Conservation (phyloP, 306 rosid species). For the Urtica urens region DNA sequence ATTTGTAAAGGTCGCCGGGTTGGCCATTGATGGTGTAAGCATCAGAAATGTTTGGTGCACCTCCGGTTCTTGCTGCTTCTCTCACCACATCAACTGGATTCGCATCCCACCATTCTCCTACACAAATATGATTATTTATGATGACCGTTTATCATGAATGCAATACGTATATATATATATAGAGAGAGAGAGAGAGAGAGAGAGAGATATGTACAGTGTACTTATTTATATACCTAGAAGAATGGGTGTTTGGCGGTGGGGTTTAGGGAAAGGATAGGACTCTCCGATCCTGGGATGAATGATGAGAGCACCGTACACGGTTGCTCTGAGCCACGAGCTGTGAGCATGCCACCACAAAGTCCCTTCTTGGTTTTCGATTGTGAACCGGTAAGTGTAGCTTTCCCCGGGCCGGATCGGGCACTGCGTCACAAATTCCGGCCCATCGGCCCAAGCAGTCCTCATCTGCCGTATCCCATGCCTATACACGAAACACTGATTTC, state of each 20-base stretch:
- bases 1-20: constrained; percentile 87
- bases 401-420: constrained; percentile 88
- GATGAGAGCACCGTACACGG: constrained; percentile 74
- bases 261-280: constrained; percentile 62
- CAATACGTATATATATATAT: background rate
- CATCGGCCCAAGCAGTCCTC: constrained; percentile 95
- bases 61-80: constrained; percentile 60
- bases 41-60: constrained; percentile 65
- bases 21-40: constrained; percentile 91
- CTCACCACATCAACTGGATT: constrained; percentile 69
- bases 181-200: background rate
- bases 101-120: constrained; percentile 96
- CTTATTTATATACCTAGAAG: constrained; percentile 65
- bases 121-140: background rate
- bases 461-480: constrained; percentile 91
- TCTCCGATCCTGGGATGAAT: constrained; percentile 65
- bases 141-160: too few relatives aligned
- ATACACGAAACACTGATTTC: background rate
- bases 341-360: constrained; percentile 99
- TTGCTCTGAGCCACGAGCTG: constrained; percentile 93
- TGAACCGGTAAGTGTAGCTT: constrained; percentile 74
- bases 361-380: constrained; percentile 78
- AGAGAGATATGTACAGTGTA: too few relatives aligned
- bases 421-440: constrained; percentile 89
- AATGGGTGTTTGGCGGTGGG: constrained; percentile 48